Percentiles rank a stretch among this genome's conserved stretches.
Conservation (phyloP, 2,329 filamentous ascomycete species). For the Beauveria pseudobassiana region DNA sequence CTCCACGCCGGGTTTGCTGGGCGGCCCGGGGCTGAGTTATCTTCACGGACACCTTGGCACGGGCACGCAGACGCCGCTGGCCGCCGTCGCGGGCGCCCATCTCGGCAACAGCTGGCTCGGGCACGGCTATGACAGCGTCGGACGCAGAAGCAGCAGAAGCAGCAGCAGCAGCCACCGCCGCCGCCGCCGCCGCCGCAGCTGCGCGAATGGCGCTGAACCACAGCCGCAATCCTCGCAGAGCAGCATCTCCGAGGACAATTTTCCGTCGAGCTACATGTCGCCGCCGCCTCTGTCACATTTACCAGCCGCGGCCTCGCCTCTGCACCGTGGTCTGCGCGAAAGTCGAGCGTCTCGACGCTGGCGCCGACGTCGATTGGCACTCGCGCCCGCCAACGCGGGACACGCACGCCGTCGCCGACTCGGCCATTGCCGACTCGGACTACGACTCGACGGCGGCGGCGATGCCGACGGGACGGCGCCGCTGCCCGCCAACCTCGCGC, state of each 20-base stretch:
- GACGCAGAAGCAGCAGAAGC: neutral
- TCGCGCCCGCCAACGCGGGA: constrained; percentile 54
- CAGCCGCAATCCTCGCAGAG: constrained; percentile 38
- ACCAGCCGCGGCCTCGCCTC: constrained; percentile 21
- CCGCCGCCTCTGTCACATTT: constrained; percentile 8
- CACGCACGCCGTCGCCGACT: constrained; percentile 24
- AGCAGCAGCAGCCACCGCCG: neutral
- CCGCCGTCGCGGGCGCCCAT: constrained; percentile 65
- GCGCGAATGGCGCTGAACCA: constrained; percentile 24
- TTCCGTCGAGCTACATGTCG: constrained; percentile 28
- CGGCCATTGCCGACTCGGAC: constrained; percentile 32
- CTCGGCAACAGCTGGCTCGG: constrained; percentile 31
- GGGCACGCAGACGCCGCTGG: constrained; percentile 70
- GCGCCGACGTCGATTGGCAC: constrained; percentile 45
- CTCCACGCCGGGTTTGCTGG: constrained; percentile 57
- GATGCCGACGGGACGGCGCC: constrained; percentile 12
- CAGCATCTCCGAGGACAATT: constrained; percentile 40
- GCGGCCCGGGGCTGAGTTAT: constrained; percentile 72
- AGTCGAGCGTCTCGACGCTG: constrained; percentile 55
- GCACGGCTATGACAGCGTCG: constrained; percentile 5
- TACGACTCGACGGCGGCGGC: constrained; percentile 24
- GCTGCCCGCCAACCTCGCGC: constrained; percentile 20
- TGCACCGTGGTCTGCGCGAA: constrained; percentile 44
- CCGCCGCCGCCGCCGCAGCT: neutral
- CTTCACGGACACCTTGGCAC: constrained; percentile 74